phyloP scores from a whole-genome alignment of 345 rosid genomes.

The Moricandia arvensis region DNA sequence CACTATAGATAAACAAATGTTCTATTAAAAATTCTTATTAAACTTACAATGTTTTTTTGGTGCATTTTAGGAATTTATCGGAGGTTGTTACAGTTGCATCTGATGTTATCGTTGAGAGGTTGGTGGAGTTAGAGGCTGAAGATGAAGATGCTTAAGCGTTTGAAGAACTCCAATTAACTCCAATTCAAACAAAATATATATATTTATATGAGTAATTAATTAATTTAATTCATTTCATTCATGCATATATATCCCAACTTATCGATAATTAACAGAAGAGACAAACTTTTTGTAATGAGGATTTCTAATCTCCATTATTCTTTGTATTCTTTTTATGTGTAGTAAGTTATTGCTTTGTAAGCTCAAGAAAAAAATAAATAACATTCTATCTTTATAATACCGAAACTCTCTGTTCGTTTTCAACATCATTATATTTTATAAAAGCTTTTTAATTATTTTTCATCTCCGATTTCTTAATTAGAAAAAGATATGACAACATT shows the following conservation, averaged over 20 bases:
- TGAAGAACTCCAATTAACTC: background rate
- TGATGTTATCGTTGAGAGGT: constrained; percentile 54
- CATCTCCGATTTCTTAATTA: background rate
- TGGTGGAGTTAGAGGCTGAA: constrained; percentile 52
- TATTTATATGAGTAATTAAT: background rate
- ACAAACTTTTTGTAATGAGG: background rate
- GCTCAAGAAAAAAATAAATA: background rate
- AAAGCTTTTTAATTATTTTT: background rate
- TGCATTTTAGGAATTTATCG: constrained; percentile 49
- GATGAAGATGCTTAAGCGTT: constrained; percentile 17
- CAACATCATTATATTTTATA: background rate
- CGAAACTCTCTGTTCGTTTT: background rate
- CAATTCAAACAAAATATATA: background rate
- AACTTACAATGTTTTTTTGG: background rate
- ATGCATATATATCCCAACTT: constrained; percentile 22
- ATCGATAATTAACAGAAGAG: constrained; percentile 16
- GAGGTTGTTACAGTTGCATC: constrained; percentile 62
- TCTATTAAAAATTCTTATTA: background rate
- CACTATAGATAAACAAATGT: background rate
- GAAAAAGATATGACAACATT: background rate
- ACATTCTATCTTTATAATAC: background rate
- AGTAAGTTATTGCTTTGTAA: constrained; percentile 6
- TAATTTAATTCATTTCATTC: constrained; percentile 26
- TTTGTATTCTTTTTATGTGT: background rate
- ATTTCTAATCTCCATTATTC: constrained; percentile 9